Conservation (phyloP, 2,329 filamentous ascomycete genomes). For the Cladophialophora immunda region DNA sequence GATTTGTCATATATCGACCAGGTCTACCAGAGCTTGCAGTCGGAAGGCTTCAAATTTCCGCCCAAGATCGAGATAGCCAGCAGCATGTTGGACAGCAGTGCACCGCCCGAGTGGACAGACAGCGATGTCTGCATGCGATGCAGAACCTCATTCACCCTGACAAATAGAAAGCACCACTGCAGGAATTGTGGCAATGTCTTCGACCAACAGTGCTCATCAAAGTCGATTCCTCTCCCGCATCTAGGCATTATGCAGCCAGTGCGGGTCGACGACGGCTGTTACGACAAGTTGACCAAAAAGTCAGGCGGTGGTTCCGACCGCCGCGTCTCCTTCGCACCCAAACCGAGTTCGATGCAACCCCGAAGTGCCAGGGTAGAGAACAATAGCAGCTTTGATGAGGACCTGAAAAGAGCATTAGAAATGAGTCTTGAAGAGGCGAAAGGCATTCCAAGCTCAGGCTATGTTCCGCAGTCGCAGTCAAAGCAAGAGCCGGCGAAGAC, state of each 20-base stretch:
- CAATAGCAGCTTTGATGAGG: constrained; percentile 85
- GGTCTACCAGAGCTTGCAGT: constrained; percentile 82
- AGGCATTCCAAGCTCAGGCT: constrained; percentile 71
- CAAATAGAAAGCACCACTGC: constrained; percentile 97
- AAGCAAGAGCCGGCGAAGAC: constrained; percentile 48
- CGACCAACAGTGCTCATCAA: constrained; percentile 92
- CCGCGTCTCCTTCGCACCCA: constrained; percentile 55
- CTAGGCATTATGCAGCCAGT: constrained; percentile 91
- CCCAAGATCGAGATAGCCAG: constrained; percentile 87
- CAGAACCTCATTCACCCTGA: constrained; percentile 93
- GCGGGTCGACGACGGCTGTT: constrained; percentile 94
- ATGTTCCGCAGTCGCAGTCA: constrained; percentile 70
- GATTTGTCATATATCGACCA: constrained; percentile 88
- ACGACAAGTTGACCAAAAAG: constrained; percentile 84
- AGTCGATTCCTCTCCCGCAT: constrained; percentile 86
- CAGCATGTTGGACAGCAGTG: constrained; percentile 97
- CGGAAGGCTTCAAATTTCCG: constrained; percentile 88
- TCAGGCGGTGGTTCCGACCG: constrained; percentile 48
- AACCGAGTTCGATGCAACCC: constrained; percentile 85
- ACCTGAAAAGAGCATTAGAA: constrained; percentile 88
- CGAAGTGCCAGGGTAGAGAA: constrained; percentile 81
- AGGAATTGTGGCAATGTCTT: constrained; percentile 98
- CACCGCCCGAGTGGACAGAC: constrained; percentile 96
- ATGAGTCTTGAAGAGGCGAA: constrained; percentile 97
- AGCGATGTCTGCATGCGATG: constrained; percentile 99